Evolutionary conservation across 495 filamentous ascomycete genomes (phyloP), one percentile per base, ranked within the genome.

Genomic region (Aspergillus funiculosus): DNA sequence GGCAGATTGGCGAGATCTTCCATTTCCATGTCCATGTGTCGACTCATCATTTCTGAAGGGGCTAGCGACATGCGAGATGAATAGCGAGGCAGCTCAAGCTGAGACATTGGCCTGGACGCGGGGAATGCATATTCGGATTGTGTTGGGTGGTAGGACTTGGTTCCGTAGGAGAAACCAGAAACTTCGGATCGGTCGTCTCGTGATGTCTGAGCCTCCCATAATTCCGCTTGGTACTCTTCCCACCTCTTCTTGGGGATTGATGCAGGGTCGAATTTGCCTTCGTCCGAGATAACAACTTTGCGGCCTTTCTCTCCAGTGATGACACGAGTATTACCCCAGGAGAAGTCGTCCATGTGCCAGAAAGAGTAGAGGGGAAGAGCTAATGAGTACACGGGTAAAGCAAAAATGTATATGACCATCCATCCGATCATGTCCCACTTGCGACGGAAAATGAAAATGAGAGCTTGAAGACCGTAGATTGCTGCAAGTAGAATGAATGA

Each of bases 291-390:
- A 60, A 99, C 81, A 50, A 97, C 69, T 71, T 96, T 90, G 58
- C 84, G 79, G 40, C 92, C 92, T 58, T 84, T 85, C 65, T 97
- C 92, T 61, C 92, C 92, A n/a, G 87, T 94, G 51, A 99, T 89
- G 30, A 99, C 76, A 76, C 89, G 88, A 22, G 89, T 96, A 63
- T 94, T 96, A 64, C 89, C 89, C 89, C 89, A 96, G 53, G 81
- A 84, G 79, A 99, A 99, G 73, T 99, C 92, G 63, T 99, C 92
- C 92, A 96, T 96, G 67, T 97, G 77, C 92, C 92, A 99, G 80
- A 99, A 99, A 32, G 90, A 76, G 66, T 97, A 99, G 5, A 99
- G 75, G 1, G 92, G 92, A 6, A 99, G 74, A 39, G 79, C 89
- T 50, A 94, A 85, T 21, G 87, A 80, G 77, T 94, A 97, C 51